Conservation (phyloP, 192 early-diverging fungal species). For the Backusella liffmaniae region DNA sequence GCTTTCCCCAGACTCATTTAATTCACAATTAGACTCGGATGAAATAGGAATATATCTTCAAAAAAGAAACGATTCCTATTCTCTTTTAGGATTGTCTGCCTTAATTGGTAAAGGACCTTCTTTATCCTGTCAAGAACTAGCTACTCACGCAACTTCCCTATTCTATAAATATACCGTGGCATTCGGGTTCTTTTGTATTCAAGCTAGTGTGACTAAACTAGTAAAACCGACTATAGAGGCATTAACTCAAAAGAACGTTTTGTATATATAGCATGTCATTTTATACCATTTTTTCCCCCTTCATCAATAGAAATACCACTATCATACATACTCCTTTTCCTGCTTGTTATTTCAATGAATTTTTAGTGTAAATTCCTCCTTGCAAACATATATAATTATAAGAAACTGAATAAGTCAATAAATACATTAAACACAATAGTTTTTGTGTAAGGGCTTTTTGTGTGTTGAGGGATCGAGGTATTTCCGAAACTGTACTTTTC, state of each 20-base stretch:
- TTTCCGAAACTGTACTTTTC: conserved; percentile 9
- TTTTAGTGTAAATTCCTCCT: not conserved
- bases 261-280: not conserved
- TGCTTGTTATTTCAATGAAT: not conserved
- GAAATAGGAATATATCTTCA: conserved; percentile 24
- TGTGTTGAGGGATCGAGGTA: conserved; percentile 2
- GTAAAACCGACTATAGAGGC: not conserved
- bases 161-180: conserved; percentile 2
- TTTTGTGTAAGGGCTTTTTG: not conserved
- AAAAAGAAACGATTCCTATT: conserved; percentile 49
- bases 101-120: conserved; percentile 35
- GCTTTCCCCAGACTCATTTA: not conserved
- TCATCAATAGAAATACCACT: not conserved
- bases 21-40: conserved; percentile 20
- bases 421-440: not conserved
- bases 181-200: not conserved
- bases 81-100: conserved; percentile 55
- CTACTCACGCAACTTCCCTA: not conserved
- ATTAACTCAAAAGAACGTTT: not conserved
- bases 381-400: not conserved
- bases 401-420: not conserved
- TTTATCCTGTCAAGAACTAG: not conserved
- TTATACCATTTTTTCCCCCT: not conserved
- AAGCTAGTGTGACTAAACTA: not conserved
- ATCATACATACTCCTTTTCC: not conserved